These are phyloP conservation scores for Mycena belliarum DNA, from an alignment of 768 basidiomycete genomes.

Conservation along the genomic window DNA sequence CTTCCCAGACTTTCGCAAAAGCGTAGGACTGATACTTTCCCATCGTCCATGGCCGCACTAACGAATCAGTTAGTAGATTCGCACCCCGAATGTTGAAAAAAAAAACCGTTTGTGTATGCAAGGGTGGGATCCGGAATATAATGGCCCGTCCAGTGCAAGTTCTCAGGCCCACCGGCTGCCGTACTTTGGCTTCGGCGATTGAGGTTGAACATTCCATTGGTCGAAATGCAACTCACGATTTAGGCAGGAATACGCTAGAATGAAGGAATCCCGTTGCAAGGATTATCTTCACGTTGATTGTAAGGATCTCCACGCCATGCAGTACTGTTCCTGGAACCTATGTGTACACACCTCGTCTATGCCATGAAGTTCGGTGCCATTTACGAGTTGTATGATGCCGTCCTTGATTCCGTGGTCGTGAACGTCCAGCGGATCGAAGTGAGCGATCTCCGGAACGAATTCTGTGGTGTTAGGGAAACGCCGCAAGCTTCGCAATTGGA, in stretches of 20 bases:
- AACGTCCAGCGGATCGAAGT: conserved; percentile 24
- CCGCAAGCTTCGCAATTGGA: conserved; percentile 26
- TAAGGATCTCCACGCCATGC: not conserved
- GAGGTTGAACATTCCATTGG: too few relatives aligned
- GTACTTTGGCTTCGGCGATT: not conserved
- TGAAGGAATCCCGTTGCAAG: conserved; percentile 35
- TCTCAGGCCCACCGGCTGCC: conserved; percentile 18
- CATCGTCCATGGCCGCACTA: conserved; percentile 27
- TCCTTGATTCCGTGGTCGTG: conserved; percentile 25
- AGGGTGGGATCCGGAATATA: conserved; percentile 38
- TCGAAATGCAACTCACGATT: conserved; percentile 2
- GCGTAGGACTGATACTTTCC: conserved; percentile 27
- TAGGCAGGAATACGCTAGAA: conserved; percentile 30
- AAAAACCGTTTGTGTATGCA: conserved; percentile 25
- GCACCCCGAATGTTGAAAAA: too few relatives aligned
- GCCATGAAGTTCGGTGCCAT: conserved; percentile 31
- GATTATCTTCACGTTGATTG: conserved; percentile 19
- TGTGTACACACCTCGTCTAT: conserved; percentile 30
- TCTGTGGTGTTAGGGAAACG: conserved; percentile 28
- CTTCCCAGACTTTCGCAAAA: conserved; percentile 30
- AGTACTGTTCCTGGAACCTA: too few relatives aligned
- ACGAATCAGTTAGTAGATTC: not conserved
- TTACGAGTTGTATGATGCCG: conserved; percentile 28
- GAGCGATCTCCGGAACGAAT: conserved; percentile 30
- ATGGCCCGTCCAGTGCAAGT: conserved; percentile 30